A percentile compares a stretch with the other conserved stretches of the same genome.
phyloP scores from a whole-genome alignment of 2,329 filamentous ascomycete genomes.

The Aureobasidium zeae region DNA sequence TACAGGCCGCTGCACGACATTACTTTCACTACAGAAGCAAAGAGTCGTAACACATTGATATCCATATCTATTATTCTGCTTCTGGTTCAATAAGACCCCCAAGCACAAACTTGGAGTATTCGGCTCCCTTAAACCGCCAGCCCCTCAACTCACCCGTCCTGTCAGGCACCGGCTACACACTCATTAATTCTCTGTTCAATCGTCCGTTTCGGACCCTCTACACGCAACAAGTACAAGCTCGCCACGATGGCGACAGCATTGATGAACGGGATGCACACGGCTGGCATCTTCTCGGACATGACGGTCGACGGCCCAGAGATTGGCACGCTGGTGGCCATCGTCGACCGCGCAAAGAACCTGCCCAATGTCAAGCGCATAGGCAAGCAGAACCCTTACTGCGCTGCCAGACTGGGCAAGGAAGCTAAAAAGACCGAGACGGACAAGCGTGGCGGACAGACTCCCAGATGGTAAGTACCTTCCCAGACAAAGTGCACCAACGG shows the following conservation, averaged over 20 bases:
- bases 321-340: conserved; percentile 81
- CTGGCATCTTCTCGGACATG: conserved; percentile 92
- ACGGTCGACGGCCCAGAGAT: conserved; percentile 86
- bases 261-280: conserved; percentile 51
- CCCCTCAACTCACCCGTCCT: conserved; percentile 8
- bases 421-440: conserved; percentile 96
- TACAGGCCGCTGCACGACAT: neutral
- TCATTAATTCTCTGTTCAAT: neutral
- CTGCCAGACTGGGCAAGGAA: conserved; percentile 86
- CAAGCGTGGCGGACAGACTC: conserved; percentile 87
- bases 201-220: neutral
- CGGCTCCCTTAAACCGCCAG: conserved; percentile 5
- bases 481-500: neutral
- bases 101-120: too few species aligned
- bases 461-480: conserved; percentile 72
- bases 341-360: conserved; percentile 93
- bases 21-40: neutral
- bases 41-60: neutral
- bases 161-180: conserved; percentile 1
- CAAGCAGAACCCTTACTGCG: conserved; percentile 97
- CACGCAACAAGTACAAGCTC: conserved; percentile 28
- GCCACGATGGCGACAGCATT: conserved; percentile 16
- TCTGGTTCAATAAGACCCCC: too few species aligned
- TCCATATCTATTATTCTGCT: too few species aligned
- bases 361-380: conserved; percentile 96